Evolutionary conservation across 176 grass and related monocot genomes (phyloP), one percentile per base, ranked within the genome.

Genomic region (Rhipidocladum racemiflorum): DNA sequence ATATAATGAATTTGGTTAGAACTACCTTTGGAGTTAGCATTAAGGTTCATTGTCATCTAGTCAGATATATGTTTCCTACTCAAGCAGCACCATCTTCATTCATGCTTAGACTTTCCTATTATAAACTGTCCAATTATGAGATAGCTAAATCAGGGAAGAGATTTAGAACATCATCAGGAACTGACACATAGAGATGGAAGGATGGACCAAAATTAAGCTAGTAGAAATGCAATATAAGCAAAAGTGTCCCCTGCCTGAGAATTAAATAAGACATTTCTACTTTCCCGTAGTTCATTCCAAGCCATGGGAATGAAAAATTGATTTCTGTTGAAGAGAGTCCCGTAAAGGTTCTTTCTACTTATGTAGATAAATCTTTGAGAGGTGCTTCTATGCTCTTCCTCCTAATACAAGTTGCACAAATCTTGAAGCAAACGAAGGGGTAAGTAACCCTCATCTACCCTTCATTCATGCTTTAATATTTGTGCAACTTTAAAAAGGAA

Each of bases 21-120:
- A 79, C 51, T 67, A 68, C 32, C 43, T 75, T 80, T 63, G 35
- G 38, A 57, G 12, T 69, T 68, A 53, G 60, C 82, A 68, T 65
- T 53, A 64, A 10, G 48, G n/a, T 9, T 43, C 20, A n/a, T 23
- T 67, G 13, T 68, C 82, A 45, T 56, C n/a, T 65, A 67, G 65
- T 43, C 48, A 57, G 23, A 40, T 56, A 25, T 56, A 42, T 21
- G 46, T 56, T 68, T 61, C 35, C 18, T 71, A 71, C 23, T 71
- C 65, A 70, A 70, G 38, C 53, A 70, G 9, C 5, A 0, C 38
- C 24, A 61, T 81, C 9, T 57, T 71, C 38, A 54, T 59, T 81
- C 53, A 81, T 59, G 23, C 53, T 71, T 71, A 46, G 45, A 29
- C 25, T 45, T 81, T 44, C 53, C 12, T 81, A 27, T 71, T 55